Evolutionary conservation across 2,329 filamentous ascomycete genomes (phyloP), one percentile per base, ranked within the genome.

Genomic region (Trichoderma aggressivum): DNA sequence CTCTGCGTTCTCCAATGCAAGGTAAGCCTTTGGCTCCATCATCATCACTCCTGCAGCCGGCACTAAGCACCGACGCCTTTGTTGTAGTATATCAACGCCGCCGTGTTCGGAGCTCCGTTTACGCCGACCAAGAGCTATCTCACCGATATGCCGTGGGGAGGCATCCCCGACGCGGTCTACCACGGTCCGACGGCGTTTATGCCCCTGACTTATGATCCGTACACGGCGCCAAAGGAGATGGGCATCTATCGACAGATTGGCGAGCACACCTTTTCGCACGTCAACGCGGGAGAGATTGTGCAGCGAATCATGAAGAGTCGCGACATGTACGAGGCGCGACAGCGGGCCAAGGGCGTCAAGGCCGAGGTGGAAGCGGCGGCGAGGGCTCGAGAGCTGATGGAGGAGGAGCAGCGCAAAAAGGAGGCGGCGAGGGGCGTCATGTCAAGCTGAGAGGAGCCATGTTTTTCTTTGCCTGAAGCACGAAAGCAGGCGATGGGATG

Each of bases 171-270:
- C 76, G 91, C 90, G 32, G 93, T 99, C 73, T 99, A 98, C 81
- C 96, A 99, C 82, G 96, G 96, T n/a, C 94, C 94, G 7, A 99
- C 96, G 0, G 88, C 92, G 14, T 98, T 97, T 80, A 96, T 97
- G 84, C 92, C 90, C 78, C 79, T 90, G 28, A 93, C 90, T 7
- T 92, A 92, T 78, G 92, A 94, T 77, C 92, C 92, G 1, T 98
- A 98, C 82, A 85, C 86, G 32, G 93, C 90, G 16, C 90, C 94
- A 67, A 96, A 94, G 81, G 85, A 86, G 61, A 89, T 97, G 85
- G 91, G 91, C 39, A 94, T 99, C 78, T 97, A 97, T 84, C 87
- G 85, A 53, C 89, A 97, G 79, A 90, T 97, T 55, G 88, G 88
- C 12, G 81, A 85, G 65, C 96, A 99, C 82, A 85, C 89, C 24